Evolutionary conservation across 192 early-diverging fungal genomes (phyloP).

Genomic region (Chytriomyces confervae): DNA sequence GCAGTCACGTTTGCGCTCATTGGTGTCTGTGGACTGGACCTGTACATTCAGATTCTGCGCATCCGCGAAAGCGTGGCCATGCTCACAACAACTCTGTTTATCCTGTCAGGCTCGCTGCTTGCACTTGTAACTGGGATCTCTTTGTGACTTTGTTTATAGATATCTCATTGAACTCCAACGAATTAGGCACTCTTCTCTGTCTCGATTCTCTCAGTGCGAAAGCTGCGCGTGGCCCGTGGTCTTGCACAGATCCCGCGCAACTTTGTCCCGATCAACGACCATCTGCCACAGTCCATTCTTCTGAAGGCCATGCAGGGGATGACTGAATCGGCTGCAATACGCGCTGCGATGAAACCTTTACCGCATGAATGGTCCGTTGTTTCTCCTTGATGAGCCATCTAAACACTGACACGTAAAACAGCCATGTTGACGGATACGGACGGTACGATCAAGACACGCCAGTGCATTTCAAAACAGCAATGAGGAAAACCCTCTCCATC

Average conservation of each 20-base stretch:
- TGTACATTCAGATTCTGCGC: slow-evolving; percentile 26
- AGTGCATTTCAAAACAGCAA: slow-evolving; percentile 29
- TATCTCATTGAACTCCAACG: background rate
- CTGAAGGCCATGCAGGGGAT: background rate
- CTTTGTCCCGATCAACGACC: slow-evolving; percentile 12
- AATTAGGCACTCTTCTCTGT: slow-evolving; percentile 22
- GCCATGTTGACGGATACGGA: slow-evolving; percentile 24
- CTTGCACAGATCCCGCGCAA: slow-evolving; percentile 2
- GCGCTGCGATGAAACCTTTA: slow-evolving; percentile 1
- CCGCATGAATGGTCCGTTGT: background rate
- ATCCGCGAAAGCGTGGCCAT: slow-evolving; percentile 5
- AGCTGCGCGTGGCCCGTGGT: background rate
- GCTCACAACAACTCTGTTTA: slow-evolving; percentile 22
- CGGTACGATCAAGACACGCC: background rate
- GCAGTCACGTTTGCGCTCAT: background rate
- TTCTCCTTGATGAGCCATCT: background rate
- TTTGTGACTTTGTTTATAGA: background rate
- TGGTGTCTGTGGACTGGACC: slow-evolving; percentile 33
- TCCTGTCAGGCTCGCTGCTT: background rate
- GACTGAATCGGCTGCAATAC: slow-evolving; percentile 4
- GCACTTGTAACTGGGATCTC: background rate
- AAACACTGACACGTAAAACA: background rate
- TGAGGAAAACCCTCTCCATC: slow-evolving; percentile 1
- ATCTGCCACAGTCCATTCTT: background rate
- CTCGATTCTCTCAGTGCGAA: slow-evolving; percentile 13